These are phyloP conservation scores for Daedaleopsis sinensis DNA, from an alignment of 768 basidiomycete species.

Conservation along the genomic window DNA sequence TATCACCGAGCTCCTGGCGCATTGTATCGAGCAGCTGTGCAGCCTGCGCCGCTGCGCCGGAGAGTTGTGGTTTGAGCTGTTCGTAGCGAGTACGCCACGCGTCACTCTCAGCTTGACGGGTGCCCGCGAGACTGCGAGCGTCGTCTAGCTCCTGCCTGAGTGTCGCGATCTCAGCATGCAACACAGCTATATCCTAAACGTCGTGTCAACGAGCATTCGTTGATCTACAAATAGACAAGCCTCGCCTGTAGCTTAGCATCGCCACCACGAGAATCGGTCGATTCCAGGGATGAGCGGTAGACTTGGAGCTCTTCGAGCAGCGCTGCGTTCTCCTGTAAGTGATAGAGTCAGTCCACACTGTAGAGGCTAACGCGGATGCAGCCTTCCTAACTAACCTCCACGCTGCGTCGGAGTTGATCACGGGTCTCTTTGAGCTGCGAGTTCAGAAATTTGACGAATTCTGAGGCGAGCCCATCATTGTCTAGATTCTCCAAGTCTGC, in stretches of 20 bases:
- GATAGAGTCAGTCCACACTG: background rate
- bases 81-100: constrained; percentile 4
- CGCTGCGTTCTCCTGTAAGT: background rate
- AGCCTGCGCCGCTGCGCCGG: background rate
- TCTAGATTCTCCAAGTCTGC: background rate
- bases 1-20: background rate
- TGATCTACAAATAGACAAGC: background rate
- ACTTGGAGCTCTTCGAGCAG: background rate
- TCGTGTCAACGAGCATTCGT: background rate
- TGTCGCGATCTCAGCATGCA: background rate
- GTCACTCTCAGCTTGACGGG: background rate
- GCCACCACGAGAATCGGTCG: background rate
- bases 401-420: background rate
- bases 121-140: background rate
- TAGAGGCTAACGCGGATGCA: background rate
- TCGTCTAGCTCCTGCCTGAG: constrained; percentile 1
- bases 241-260: background rate
- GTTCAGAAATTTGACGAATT: constrained; percentile 14
- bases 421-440: constrained; percentile 12
- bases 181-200: background rate
- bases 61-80: background rate
- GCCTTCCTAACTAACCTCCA: background rate
- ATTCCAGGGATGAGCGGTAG: background rate
- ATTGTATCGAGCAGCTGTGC: background rate
- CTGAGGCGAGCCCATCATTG: constrained; percentile 1